Evolutionary conservation across 2,329 filamentous ascomycete species (phyloP).

Genomic region (Myriangium duriaei): DNA sequence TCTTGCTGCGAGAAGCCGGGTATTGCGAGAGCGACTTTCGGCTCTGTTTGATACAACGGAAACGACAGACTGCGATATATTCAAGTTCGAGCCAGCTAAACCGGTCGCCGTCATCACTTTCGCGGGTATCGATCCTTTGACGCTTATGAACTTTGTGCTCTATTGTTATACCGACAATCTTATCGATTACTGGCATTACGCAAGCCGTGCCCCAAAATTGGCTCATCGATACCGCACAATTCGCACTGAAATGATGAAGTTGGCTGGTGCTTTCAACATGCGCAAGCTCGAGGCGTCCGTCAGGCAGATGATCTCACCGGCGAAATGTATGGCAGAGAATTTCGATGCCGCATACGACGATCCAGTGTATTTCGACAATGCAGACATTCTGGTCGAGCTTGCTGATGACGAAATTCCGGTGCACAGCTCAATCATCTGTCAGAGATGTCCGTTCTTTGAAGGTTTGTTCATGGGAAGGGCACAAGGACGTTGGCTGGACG

Average conservation of each 20-base stretch:
- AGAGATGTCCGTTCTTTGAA: slow-evolving; percentile 83
- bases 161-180: slow-evolving; percentile 71
- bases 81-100: slow-evolving; percentile 26
- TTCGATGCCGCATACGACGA: slow-evolving; percentile 59
- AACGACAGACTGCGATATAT: slow-evolving; percentile 33
- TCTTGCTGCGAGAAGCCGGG: slow-evolving; percentile 57
- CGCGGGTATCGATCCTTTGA: slow-evolving; percentile 59
- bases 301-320: slow-evolving; percentile 57
- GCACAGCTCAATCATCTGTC: slow-evolving; percentile 69
- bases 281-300: slow-evolving; percentile 62
- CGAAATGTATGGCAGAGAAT: slow-evolving; percentile 54
- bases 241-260: slow-evolving; percentile 73
- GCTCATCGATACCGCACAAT: slow-evolving; percentile 67
- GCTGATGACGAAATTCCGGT: slow-evolving; percentile 55
- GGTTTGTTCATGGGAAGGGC: slow-evolving; percentile 83
- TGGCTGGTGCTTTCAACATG: slow-evolving; percentile 62
- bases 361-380: slow-evolving; percentile 59
- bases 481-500: slow-evolving; percentile 68
- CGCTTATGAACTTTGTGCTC: slow-evolving; percentile 64
- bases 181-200: slow-evolving; percentile 78
- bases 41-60: slow-evolving; percentile 38
- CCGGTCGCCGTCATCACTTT: slow-evolving; percentile 55
- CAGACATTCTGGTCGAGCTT: slow-evolving; percentile 68
- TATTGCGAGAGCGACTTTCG: slow-evolving; percentile 49
- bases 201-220: slow-evolving; percentile 49